A percentile compares a stretch with the other conserved stretches of the same genome.
Conservation (phyloP, 2,329 filamentous ascomycete species). For the Cadophora sp. region DNA sequence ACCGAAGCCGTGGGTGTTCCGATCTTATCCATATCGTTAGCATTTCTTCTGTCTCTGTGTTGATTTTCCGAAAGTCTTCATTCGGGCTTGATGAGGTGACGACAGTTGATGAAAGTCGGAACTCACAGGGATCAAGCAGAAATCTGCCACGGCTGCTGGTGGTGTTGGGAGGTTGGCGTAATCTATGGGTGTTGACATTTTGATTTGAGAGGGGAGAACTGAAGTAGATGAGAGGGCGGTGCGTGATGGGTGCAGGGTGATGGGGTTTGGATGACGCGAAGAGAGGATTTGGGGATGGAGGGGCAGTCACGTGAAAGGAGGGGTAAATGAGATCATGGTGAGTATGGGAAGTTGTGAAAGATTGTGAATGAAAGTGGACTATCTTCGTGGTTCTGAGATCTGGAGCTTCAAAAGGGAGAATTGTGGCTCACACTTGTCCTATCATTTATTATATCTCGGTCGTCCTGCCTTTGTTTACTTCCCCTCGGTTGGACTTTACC, state of each 20-base stretch:
- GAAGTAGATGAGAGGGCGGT: too few species aligned
- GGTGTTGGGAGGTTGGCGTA: constrained; percentile 61
- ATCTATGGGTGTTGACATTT: constrained; percentile 25
- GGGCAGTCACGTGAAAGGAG: constrained; percentile 16
- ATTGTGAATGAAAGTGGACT: background rate
- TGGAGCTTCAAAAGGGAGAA: too few species aligned
- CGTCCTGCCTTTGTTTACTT: background rate
- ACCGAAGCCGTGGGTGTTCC: constrained; percentile 81
- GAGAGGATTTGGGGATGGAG: background rate
- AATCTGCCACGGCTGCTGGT: constrained; percentile 81
- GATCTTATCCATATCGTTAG: constrained; percentile 56
- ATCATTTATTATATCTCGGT: too few species aligned
- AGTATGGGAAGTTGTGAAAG: background rate
- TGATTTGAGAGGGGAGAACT: background rate
- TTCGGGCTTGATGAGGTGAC: background rate
- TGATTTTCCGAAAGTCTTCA: background rate
- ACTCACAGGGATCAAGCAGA: constrained; percentile 84
- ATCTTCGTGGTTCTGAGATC: too few species aligned
- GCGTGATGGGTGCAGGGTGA: too few species aligned
- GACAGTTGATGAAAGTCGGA: background rate
- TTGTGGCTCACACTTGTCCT: too few species aligned
- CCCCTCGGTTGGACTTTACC: constrained; percentile 1
- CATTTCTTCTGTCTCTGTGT: background rate
- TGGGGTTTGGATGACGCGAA: too few species aligned
- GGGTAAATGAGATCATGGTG: too few species aligned